These are phyloP conservation scores for Diplodia intermedia DNA, from an alignment of 2,329 filamentous ascomycete genomes.

Conservation along the genomic window DNA sequence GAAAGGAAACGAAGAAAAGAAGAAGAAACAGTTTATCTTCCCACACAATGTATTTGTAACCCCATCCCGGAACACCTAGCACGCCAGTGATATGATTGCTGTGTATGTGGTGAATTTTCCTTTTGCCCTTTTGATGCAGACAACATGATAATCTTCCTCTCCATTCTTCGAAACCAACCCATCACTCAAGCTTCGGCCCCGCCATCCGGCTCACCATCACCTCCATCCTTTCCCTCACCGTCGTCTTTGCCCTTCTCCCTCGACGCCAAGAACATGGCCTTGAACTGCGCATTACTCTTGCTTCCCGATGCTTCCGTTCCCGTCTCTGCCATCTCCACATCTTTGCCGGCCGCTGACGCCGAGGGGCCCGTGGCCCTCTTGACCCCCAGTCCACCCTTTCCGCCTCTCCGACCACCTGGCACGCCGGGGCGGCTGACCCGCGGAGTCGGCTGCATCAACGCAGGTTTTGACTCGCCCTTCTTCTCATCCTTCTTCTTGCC, in stretches of 20 bases:
- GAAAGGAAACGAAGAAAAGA: background rate
- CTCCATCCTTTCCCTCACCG: background rate
- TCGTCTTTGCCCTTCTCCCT: slow-evolving; percentile 10
- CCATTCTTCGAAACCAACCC: background rate
- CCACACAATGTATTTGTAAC: background rate
- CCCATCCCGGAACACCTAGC: slow-evolving; percentile 7
- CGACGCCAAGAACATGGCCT: slow-evolving; percentile 24
- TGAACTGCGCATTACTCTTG: slow-evolving; percentile 29
- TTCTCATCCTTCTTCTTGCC: slow-evolving; percentile 39
- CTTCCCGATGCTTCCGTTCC: background rate
- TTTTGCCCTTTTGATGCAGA: slow-evolving; percentile 6
- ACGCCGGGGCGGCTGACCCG: slow-evolving; percentile 15
- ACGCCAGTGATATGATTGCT: slow-evolving; percentile 16
- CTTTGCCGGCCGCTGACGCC: background rate
- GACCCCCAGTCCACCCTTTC: slow-evolving; percentile 18
- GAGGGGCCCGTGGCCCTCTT: slow-evolving; percentile 1
- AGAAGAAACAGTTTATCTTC: background rate
- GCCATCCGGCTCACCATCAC: background rate
- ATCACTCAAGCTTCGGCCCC: background rate
- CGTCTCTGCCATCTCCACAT: slow-evolving; percentile 22
- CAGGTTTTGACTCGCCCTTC: slow-evolving; percentile 34
- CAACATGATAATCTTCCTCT: background rate
- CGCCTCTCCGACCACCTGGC: slow-evolving; percentile 9
- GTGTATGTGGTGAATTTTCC: background rate
- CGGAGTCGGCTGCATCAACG: slow-evolving; percentile 8